A percentile compares a stretch with the other conserved stretches of the same genome.
These are phyloP conservation scores for Kluyveromyces sp. DNA, from an alignment of 1,139 yeast species.

Conservation along the genomic window DNA sequence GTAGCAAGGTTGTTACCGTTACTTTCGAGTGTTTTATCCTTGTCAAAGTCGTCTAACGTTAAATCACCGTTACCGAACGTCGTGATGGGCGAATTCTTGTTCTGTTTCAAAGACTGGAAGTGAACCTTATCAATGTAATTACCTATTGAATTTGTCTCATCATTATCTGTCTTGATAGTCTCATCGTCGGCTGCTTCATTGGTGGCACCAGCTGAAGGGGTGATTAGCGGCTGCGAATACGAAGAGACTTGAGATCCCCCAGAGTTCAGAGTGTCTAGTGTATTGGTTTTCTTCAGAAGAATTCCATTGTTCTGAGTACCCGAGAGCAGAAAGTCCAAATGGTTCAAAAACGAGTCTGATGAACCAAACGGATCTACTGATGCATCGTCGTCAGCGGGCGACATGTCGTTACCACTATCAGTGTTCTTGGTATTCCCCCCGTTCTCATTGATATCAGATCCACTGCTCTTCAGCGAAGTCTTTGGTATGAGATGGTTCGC, in stretches of 20 bases:
- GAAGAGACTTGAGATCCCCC: background rate
- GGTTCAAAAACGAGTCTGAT: slow-evolving; percentile 32
- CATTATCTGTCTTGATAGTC: slow-evolving; percentile 4
- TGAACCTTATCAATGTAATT: slow-evolving; percentile 34
- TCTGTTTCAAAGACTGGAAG: slow-evolving; percentile 48
- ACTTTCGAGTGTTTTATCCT: background rate
- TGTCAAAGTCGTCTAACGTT: slow-evolving; percentile 1
- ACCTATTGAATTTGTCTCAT: background rate
- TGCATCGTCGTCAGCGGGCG: slow-evolving; percentile 1
- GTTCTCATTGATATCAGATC: slow-evolving; percentile 9
- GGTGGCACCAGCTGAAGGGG: slow-evolving; percentile 12
- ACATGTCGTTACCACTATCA: slow-evolving; percentile 9
- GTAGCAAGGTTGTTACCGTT: background rate
- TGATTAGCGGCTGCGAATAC: slow-evolving; percentile 8
- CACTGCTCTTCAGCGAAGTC: slow-evolving; percentile 10
- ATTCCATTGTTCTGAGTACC: slow-evolving; percentile 9
- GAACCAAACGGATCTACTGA: slow-evolving; percentile 17
- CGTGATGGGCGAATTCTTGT: slow-evolving; percentile 11
- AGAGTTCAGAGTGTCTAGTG: slow-evolving; percentile 1
- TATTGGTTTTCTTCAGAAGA: slow-evolving; percentile 2
- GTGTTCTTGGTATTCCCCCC: background rate
- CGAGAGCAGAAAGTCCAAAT: slow-evolving; percentile 32
- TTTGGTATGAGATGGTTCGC: slow-evolving; percentile 28
- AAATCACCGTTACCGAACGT: slow-evolving; percentile 27
- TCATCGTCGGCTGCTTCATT: slow-evolving; percentile 5